Conservation (phyloP, 208 protist genomes). For the Herpetomonas tarakana region DNA sequence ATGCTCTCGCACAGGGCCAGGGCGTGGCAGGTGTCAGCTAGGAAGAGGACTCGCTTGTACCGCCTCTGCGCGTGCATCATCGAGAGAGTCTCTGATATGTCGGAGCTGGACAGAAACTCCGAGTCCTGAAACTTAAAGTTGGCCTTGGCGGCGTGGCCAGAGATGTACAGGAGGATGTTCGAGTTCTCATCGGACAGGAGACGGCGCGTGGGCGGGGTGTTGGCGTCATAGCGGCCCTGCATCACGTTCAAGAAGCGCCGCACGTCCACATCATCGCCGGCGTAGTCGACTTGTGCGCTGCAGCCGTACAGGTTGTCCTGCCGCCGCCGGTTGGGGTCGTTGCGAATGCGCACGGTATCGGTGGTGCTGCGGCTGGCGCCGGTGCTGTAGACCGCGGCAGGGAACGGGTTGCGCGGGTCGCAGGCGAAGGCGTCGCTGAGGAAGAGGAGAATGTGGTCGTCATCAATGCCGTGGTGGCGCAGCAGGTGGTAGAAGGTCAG, state of each 20-base stretch:
- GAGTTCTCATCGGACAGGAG: constrained; percentile 92
- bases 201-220: constrained; percentile 90
- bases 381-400: constrained; percentile 61
- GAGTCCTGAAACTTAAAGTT: constrained; percentile 98
- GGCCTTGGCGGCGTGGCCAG: constrained; percentile 95
- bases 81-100: constrained; percentile 94
- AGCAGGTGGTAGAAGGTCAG: constrained; percentile 95
- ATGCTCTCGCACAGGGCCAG: constrained; percentile 86
- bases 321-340: constrained; percentile 6
- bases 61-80: constrained; percentile 94
- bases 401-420: constrained; percentile 95
- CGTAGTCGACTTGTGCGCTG: constrained; percentile 96
- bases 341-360: constrained; percentile 10
- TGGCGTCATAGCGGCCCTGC: constrained; percentile 91
- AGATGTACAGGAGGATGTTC: constrained; percentile 97
- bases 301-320: constrained; percentile 83
- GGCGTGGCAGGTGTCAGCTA: constrained; percentile 97
- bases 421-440: constrained; percentile 98
- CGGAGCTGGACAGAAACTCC: constrained; percentile 85
- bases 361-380: constrained; percentile 3
- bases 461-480: constrained; percentile 94
- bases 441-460: constrained; percentile 96
- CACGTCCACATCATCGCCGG: constrained; percentile 96
- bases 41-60: constrained; percentile 92
- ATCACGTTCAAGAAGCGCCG: constrained; percentile 94